phyloP scores from a whole-genome alignment of 495 filamentous ascomycete species.

The Pseudotulostoma volvatum region DNA sequence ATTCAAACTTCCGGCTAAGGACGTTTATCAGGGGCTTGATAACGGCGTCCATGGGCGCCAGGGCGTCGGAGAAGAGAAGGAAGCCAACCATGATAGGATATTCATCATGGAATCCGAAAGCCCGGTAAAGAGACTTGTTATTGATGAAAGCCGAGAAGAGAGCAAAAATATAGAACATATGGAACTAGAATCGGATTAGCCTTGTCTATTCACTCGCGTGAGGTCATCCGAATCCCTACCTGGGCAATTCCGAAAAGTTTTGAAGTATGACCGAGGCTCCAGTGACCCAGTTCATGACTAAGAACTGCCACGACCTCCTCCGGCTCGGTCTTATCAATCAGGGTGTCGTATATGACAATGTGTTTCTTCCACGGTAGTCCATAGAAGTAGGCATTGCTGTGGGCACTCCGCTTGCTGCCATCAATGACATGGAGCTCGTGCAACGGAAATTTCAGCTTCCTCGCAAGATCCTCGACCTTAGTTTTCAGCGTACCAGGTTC shows the following conservation, averaged over 20 bases:
- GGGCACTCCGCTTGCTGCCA: constrained; percentile 89
- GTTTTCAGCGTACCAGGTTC: constrained; percentile 76
- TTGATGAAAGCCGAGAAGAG: constrained; percentile 95
- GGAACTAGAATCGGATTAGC: constrained; percentile 35
- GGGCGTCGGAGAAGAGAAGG: constrained; percentile 85
- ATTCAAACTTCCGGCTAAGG: constrained; percentile 83
- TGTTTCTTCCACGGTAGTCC: constrained; percentile 99
- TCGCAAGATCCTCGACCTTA: constrained; percentile 68
- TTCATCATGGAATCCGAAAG: constrained; percentile 75
- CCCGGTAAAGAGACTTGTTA: constrained; percentile 75
- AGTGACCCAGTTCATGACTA: constrained; percentile 91
- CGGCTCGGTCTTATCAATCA: constrained; percentile 84
- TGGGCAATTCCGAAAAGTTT: constrained; percentile 80
- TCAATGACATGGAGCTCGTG: constrained; percentile 89
- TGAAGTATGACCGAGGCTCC: constrained; percentile 88
- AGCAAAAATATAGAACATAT: constrained; percentile 92
- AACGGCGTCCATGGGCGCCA: constrained; percentile 79
- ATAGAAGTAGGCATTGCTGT: constrained; percentile 98
- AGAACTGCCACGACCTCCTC: constrained; percentile 90
- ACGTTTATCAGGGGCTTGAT: constrained; percentile 94
- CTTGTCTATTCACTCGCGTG: no score
- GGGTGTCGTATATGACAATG: constrained; percentile 96
- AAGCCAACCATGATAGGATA: constrained; percentile 93
- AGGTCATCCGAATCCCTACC: constrained; percentile 41
- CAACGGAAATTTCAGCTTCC: constrained; percentile 77